phyloP scores from a whole-genome alignment of 768 basidiomycete genomes.

The Mycena capillaripes region DNA sequence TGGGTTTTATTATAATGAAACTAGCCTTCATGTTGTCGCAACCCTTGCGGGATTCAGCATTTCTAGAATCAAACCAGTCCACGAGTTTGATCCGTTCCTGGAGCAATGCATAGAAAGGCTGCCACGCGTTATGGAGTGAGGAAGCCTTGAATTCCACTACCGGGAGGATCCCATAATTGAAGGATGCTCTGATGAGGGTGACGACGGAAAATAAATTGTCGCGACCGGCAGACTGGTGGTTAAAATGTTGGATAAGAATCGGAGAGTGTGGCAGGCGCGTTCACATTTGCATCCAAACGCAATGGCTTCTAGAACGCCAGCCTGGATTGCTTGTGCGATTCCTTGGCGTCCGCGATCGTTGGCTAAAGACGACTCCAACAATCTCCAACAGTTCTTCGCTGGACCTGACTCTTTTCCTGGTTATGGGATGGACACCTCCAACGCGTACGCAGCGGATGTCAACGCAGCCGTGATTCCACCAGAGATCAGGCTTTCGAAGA shows the following conservation, averaged over 20 bases:
- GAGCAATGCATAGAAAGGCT: not conserved
- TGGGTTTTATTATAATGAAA: not conserved
- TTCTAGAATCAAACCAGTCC: not conserved
- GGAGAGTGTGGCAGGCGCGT: not conserved
- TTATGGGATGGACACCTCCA: not conserved
- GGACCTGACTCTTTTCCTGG: too few species aligned
- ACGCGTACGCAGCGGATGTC: not conserved
- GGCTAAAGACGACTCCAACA: not conserved
- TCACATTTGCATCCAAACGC: not conserved
- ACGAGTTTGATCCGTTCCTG: not conserved
- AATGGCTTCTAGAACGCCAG: not conserved
- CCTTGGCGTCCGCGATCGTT: not conserved
- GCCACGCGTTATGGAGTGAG: not conserved
- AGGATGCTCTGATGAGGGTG: too few species aligned
- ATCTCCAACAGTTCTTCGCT: not conserved
- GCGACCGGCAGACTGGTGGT: too few species aligned
- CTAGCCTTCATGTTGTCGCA: not conserved
- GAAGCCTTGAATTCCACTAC: not conserved
- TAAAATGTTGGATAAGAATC: too few species aligned
- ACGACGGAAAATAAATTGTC: too few species aligned
- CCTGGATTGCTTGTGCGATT: not conserved
- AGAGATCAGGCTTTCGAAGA: not conserved
- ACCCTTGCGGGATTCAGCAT: not conserved
- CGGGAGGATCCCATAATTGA: too few species aligned
- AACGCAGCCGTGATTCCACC: not conserved